Evolutionary conservation across 2,329 filamentous ascomycete genomes (phyloP).

Genomic region (Eurotiales sp.): DNA sequence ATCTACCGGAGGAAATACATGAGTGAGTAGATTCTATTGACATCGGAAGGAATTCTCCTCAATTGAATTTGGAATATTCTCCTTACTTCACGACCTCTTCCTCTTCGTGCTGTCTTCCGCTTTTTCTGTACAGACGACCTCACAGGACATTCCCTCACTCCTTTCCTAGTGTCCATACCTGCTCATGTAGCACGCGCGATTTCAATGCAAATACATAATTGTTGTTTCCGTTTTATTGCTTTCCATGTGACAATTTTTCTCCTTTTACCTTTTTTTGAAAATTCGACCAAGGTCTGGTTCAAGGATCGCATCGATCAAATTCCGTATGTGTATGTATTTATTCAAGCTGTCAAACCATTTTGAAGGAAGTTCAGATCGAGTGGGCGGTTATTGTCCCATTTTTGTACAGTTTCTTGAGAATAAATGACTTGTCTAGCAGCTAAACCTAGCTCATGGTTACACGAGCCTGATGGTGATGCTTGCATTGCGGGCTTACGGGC

Average conservation of each 20-base stretch:
- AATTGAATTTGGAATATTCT: neutral
- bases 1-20: neutral
- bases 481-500: no score
- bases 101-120: neutral
- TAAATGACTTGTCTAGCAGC: no score
- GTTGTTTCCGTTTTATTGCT: no score
- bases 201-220: no score
- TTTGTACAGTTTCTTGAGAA: neutral
- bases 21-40: neutral
- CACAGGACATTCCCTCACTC: neutral
- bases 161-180: neutral
- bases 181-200: neutral
- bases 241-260: neutral
- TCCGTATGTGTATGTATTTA: conserved; percentile 14
- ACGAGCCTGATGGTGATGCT: no score
- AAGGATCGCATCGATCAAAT: conserved; percentile 6
- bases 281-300: conserved; percentile 5
- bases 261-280: neutral
- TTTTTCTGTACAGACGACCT: conserved; percentile 4
- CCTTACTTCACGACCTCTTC: neutral
- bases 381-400: neutral
- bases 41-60: neutral
- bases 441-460: no score
- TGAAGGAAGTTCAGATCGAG: neutral
- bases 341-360: conserved; percentile 4